phyloP scores from a whole-genome alignment of 164 flowering plant species.

The Vitis amurensis region DNA sequence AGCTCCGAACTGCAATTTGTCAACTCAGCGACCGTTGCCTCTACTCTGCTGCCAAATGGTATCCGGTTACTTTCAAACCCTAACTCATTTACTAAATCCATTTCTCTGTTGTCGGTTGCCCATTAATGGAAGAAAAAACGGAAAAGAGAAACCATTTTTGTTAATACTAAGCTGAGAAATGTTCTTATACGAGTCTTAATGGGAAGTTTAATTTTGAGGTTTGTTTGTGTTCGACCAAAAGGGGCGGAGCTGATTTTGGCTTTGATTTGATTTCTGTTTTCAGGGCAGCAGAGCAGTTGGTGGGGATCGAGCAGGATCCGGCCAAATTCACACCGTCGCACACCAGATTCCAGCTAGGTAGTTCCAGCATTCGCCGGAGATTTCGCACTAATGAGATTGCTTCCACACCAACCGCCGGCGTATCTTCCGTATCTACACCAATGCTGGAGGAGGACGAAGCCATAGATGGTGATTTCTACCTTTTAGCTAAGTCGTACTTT shows the following conservation, averaged over 20 bases:
- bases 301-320: slow-evolving; percentile 93
- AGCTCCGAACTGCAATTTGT: slow-evolving; percentile 81
- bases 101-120: background rate
- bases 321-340: slow-evolving; percentile 77
- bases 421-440: slow-evolving; percentile 66
- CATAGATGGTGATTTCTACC: slow-evolving; percentile 64
- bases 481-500: slow-evolving; percentile 85
- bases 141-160: too few species aligned
- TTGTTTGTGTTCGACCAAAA: background rate
- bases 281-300: slow-evolving; percentile 96
- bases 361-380: slow-evolving; percentile 77
- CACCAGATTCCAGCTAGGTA: slow-evolving; percentile 79
- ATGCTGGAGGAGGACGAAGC: slow-evolving; percentile 64
- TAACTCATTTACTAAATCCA: slow-evolving; percentile 16
- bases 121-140: too few species aligned
- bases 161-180: background rate
- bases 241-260: background rate
- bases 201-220: background rate
- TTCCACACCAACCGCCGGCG: slow-evolving; percentile 66
- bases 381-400: slow-evolving; percentile 50
- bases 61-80: background rate
- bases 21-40: slow-evolving; percentile 96
- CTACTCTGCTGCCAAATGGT: slow-evolving; percentile 96
- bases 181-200: background rate
- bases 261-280: background rate